phyloP scores from a whole-genome alignment of 2,329 filamentous ascomycete species.

The Pseudogymnoascus sp. region DNA sequence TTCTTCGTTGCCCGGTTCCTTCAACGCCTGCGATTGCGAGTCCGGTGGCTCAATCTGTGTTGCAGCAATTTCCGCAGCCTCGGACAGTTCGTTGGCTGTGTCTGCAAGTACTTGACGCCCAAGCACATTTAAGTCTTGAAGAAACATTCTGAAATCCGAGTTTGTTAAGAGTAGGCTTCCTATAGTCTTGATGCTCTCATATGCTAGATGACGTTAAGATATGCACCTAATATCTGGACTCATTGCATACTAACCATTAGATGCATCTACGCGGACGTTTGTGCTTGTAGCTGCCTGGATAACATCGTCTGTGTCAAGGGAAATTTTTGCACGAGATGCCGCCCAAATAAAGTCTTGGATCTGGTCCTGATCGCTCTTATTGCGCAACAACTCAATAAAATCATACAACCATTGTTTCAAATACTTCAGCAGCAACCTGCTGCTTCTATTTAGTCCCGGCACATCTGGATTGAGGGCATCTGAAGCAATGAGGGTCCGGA shows the following conservation, averaged over 20 bases:
- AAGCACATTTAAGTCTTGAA: slow-evolving; percentile 71
- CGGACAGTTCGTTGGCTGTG: slow-evolving; percentile 71
- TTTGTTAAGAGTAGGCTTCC: slow-evolving; percentile 82
- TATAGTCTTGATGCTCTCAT: slow-evolving; percentile 75
- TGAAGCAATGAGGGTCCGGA: slow-evolving; percentile 70
- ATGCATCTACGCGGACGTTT: slow-evolving; percentile 62
- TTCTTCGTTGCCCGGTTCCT: slow-evolving; percentile 43
- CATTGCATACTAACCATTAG: slow-evolving; percentile 48
- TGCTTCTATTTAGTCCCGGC: slow-evolving; percentile 68
- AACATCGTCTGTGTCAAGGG: slow-evolving; percentile 59
- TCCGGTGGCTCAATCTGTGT: slow-evolving; percentile 64
- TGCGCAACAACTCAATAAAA: slow-evolving; percentile 70
- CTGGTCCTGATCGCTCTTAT: slow-evolving; percentile 80
- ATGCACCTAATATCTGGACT: background rate
- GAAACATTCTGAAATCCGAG: slow-evolving; percentile 78
- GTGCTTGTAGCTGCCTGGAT: slow-evolving; percentile 52
- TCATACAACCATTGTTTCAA: slow-evolving; percentile 67
- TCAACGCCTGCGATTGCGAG: slow-evolving; percentile 49
- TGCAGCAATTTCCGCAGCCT: slow-evolving; percentile 66
- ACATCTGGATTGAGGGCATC: slow-evolving; percentile 72
- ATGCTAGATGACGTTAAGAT: slow-evolving; percentile 43
- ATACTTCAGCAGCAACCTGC: slow-evolving; percentile 64
- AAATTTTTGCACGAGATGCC: slow-evolving; percentile 63
- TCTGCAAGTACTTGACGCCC: slow-evolving; percentile 81
- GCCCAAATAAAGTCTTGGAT: slow-evolving; percentile 92